Evolutionary conservation across 176 grass and related monocot genomes (phyloP).

Genomic region (Aegilops sharonensis): DNA sequence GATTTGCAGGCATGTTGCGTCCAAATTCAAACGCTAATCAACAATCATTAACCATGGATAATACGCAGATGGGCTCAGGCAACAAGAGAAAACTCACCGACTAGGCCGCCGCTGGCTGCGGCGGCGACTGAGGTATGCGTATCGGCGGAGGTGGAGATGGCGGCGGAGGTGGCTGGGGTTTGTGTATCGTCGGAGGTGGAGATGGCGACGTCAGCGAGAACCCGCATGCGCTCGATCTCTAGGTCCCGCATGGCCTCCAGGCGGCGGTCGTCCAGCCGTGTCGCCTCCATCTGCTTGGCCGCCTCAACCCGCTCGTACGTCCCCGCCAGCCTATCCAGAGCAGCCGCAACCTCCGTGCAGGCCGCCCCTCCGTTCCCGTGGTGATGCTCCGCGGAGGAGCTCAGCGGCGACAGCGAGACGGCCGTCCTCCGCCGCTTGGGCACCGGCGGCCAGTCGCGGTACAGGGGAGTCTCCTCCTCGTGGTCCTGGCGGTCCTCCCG

Average conservation of each 20-base stretch:
- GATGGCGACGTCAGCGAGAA: conserved; percentile 54
- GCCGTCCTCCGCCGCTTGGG: conserved; percentile 56
- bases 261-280: conserved; percentile 52
- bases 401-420: conserved; percentile 30
- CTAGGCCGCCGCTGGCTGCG: conserved; percentile 30
- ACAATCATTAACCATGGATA: conserved; percentile 2
- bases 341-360: conserved; percentile 40
- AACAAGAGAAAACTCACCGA: conserved; percentile 6
- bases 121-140: not conserved
- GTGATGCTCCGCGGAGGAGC: conserved; percentile 9
- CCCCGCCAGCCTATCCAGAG: conserved; percentile 45
- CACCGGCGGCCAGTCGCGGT: conserved; percentile 45
- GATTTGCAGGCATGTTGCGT: not conserved
- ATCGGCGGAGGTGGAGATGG: conserved; percentile 22
- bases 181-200: conserved; percentile 5
- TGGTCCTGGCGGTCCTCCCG: not conserved
- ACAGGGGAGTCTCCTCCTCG: conserved; percentile 2
- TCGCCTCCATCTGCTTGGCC: conserved; percentile 49
- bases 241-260: conserved; percentile 51
- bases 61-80: not conserved
- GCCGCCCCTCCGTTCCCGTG: not conserved
- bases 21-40: conserved; percentile 15
- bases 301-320: conserved; percentile 49
- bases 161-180: not conserved
- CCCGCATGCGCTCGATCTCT: conserved; percentile 52